phyloP scores from a whole-genome alignment of 306 rosid species.

The Acacia acuminata region DNA sequence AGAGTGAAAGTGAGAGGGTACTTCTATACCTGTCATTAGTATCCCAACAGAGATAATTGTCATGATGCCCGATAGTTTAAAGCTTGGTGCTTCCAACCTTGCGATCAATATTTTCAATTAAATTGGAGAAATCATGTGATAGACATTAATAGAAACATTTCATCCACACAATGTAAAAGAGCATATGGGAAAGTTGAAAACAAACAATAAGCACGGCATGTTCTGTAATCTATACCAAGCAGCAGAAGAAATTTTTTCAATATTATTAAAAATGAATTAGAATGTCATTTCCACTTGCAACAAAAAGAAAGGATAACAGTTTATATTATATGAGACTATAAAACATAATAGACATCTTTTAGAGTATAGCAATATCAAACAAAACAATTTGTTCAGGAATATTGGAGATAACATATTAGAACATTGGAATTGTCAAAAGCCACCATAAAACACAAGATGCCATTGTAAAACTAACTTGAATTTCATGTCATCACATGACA shows the following conservation, averaged over 20 bases:
- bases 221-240: neutral
- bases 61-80: slow-evolving; percentile 86
- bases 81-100: slow-evolving; percentile 94
- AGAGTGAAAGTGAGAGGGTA: slow-evolving; percentile 11
- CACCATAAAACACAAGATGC: neutral
- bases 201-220: neutral
- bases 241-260: neutral
- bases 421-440: neutral
- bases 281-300: neutral
- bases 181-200: neutral
- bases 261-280: neutral
- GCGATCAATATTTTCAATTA: slow-evolving; percentile 37
- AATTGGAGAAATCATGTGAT: slow-evolving; percentile 29
- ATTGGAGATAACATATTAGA: neutral
- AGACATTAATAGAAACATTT: neutral
- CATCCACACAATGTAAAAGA: slow-evolving; percentile 11
- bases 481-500: slow-evolving; percentile 9
- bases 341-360: slow-evolving; percentile 8
- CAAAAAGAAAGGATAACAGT: neutral
- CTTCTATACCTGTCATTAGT: slow-evolving; percentile 76
- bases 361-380: slow-evolving; percentile 11
- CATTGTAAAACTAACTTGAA: slow-evolving; percentile 18
- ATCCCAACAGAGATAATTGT: slow-evolving; percentile 77
- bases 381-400: slow-evolving; percentile 11
- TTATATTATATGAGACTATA: neutral